Base-by-base conservation (phyloP, 1,284 basidiomycete species). In the Athelia sp. region DNA sequence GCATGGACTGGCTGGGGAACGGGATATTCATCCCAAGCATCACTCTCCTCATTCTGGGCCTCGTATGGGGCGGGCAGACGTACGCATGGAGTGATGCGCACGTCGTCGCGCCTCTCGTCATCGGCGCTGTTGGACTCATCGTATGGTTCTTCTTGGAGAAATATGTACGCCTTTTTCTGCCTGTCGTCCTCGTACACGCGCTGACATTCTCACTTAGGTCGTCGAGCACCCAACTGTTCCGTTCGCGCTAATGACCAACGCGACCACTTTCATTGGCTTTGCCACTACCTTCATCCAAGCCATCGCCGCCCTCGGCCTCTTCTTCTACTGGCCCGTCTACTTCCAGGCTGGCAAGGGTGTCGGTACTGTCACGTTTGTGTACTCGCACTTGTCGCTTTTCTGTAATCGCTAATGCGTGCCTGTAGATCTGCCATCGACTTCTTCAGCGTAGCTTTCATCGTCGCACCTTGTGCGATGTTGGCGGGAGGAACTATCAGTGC, bases 11-110 rank as follows among this genome's bases (percentile, higher is more conserved):
- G 32, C 11, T 34, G 11, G 32, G 32, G 32, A 34, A 34, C n/a
- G n/a, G 11, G 32, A 34, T 34, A 11, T 34, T 34, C n/a, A 52
- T 51, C 19, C 40, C 50, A 8, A 50, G 53, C 2, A 49, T 49
- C 17, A 56, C 53, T 3, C 50, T n/a, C n/a, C n/a, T n/a, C n/a
- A n/a, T n/a, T n/a, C n/a, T n/a, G n/a, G n/a, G n/a, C n/a, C n/a
- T n/a, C n/a, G n/a, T n/a, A n/a, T n/a, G n/a, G n/a, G n/a, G n/a
- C n/a, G n/a, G n/a, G n/a, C n/a, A n/a, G n/a, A n/a, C n/a, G n/a
- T n/a, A n/a, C n/a, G n/a, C n/a, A n/a, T n/a, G n/a, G n/a, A n/a
- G n/a, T n/a, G n/a, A n/a, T n/a, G n/a, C n/a, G n/a, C n/a, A n/a
- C n/a, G n/a, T n/a, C n/a, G n/a, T n/a, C n/a, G n/a, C n/a, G n/a